A percentile compares a stretch with the other conserved stretches of the same genome.
These are phyloP conservation scores for Podospora fimiseda DNA, from an alignment of 495 filamentous ascomycete genomes.

Conservation along the genomic window DNA sequence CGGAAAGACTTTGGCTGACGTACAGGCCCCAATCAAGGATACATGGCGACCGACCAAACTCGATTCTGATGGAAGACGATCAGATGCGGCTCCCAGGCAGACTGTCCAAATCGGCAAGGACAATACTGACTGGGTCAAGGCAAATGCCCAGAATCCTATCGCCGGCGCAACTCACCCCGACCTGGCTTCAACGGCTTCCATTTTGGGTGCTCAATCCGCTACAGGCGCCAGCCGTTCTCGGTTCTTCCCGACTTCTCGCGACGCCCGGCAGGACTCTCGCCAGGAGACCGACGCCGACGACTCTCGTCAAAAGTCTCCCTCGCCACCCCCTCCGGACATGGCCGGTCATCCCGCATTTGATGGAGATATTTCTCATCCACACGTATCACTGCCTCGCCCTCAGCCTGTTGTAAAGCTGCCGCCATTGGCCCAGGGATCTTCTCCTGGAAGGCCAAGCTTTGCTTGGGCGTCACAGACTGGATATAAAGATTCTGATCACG, in stretches of 20 bases:
- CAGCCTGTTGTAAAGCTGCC: slow-evolving; percentile 68
- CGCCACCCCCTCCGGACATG: slow-evolving; percentile 70
- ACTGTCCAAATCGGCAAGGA: slow-evolving; percentile 21
- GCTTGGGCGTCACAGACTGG: slow-evolving; percentile 20
- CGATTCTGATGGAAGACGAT: slow-evolving; percentile 35
- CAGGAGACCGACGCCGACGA: slow-evolving; percentile 9
- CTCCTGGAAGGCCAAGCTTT: slow-evolving; percentile 18
- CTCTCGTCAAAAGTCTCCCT: slow-evolving; percentile 43
- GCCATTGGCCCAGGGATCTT: slow-evolving; percentile 32
- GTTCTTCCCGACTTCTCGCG: slow-evolving; percentile 57
- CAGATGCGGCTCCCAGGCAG: slow-evolving; percentile 19
- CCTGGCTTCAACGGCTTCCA: slow-evolving; percentile 15
- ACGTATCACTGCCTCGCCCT: slow-evolving; percentile 61
- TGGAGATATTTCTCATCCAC: slow-evolving; percentile 55
- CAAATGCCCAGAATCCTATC: slow-evolving; percentile 13
- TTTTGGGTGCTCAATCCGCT: slow-evolving; percentile 10
- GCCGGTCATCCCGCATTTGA: slow-evolving; percentile 65
- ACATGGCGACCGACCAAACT: slow-evolving; percentile 56
- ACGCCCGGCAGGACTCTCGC: background rate
- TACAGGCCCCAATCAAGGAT: slow-evolving; percentile 51
- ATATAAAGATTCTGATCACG: slow-evolving; percentile 18
- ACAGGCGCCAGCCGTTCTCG: slow-evolving; percentile 28
- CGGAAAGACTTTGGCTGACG: slow-evolving; percentile 23
- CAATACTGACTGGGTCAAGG: slow-evolving; percentile 17
- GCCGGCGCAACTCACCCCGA: slow-evolving; percentile 15